These are phyloP conservation scores for Roridomyces roridus DNA, from an alignment of 768 basidiomycete genomes.

Conservation along the genomic window DNA sequence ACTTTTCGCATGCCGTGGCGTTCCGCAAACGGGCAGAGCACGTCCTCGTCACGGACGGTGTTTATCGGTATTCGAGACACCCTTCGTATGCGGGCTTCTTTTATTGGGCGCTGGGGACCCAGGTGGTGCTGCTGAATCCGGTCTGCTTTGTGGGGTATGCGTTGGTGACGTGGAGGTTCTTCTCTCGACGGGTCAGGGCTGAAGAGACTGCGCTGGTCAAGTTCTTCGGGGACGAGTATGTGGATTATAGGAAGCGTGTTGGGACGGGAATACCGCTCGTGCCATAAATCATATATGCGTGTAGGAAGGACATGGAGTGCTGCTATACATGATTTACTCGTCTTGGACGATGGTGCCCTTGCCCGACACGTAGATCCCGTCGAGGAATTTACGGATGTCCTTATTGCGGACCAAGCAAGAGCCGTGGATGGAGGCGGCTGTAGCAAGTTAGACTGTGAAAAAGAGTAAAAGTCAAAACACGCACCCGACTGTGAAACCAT, in stretches of 20 bases:
- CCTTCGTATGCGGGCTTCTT: constrained; percentile 98
- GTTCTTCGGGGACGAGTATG: constrained; percentile 93
- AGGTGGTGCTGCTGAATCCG: constrained; percentile 89
- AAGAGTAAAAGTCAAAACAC: constrained; percentile 15
- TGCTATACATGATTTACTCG: constrained; percentile 40
- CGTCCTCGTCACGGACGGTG: constrained; percentile 82
- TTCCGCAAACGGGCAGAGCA: constrained; percentile 77
- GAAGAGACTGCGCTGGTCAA: constrained; percentile 77
- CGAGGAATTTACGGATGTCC: constrained; percentile 99
- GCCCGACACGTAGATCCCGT: constrained; percentile 91
- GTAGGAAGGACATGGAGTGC: constrained; percentile 33
- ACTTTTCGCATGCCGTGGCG: constrained; percentile 91
- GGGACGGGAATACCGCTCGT: constrained; percentile 92
- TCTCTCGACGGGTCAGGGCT: constrained; percentile 82
- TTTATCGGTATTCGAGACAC: constrained; percentile 93
- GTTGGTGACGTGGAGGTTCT: constrained; percentile 84
- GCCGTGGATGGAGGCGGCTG: constrained; percentile 96
- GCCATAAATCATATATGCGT: constrained; percentile 46
- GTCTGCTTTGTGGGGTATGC: constrained; percentile 71
- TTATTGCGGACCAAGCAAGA: constrained; percentile 98
- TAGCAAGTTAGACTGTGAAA: not conserved
- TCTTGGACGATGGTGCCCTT: constrained; percentile 68
- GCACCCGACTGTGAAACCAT: constrained; percentile 95
- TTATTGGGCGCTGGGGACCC: constrained; percentile 97
- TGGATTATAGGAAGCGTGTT: constrained; percentile 74